Base-by-base conservation (phyloP, 2,329 filamentous ascomycete genomes). In the Sarocladium strictum region DNA sequence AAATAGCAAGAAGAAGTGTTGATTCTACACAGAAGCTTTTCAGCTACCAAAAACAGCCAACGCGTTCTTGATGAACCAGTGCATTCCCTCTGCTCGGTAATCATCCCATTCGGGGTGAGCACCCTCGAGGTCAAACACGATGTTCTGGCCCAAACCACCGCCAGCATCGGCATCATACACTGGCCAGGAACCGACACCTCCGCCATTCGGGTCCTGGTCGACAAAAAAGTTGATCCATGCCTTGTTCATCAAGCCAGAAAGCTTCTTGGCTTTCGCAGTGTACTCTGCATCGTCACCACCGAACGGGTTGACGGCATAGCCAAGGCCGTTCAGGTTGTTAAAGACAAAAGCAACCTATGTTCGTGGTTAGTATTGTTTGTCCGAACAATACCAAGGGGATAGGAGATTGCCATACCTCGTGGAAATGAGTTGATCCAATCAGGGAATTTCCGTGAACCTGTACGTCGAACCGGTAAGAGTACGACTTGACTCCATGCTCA, bases 281-380 rank as follows among this genome's bases (percentile, higher is more conserved):
- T 60, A 64, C 26, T 55, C 53, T 2, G 58, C 53, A 21, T 58
- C 54, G 41, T 58, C 57, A 53, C 58, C 59, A 26, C 53, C 59
- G 54, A 64, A 63, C 10, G 63, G 63, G 54, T 65, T 64, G 4
- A 33, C 45, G 33, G 56, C 56, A 55, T 65, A 65, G 45, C 63
- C 63, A 27, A 56, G 47, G 37, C 63, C 63, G 33, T 58, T 51
- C 24, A 63, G 43, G 56, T 65, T 68, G 54, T 67, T 63, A 56
- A 76, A 76, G 33, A 66, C 63, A 54, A 76, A 64, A 10, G 67
- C 60, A 29, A 74, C 63, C 33, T 72, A 19, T 17, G 17, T 41
- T 23, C 3, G n/a, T 9, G 24, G 21, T 54, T 21, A 54, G 52
- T 19, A n/a, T n/a, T n/a, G 33, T 23, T 27, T 35, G 5, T 38